These are phyloP conservation scores for Thermomyces lanuginosus DNA, from an alignment of 2,329 filamentous ascomycete species.

Conservation along the genomic window DNA sequence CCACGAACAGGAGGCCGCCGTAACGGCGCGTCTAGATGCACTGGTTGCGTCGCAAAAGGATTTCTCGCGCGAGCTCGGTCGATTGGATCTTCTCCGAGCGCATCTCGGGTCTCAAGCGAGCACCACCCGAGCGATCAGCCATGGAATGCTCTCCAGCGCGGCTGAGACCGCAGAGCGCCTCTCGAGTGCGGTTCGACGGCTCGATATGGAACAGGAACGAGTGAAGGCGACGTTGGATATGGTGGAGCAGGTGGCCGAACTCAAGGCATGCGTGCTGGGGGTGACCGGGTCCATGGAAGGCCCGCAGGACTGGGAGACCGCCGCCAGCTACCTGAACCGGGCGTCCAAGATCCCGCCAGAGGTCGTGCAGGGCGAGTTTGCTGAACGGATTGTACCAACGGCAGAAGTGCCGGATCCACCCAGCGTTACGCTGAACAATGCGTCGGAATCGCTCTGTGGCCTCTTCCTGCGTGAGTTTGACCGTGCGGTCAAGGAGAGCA, in stretches of 20 bases:
- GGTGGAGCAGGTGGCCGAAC: slow-evolving; percentile 89
- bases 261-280: slow-evolving; percentile 89
- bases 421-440: slow-evolving; percentile 67
- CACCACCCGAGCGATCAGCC: slow-evolving; percentile 65
- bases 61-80: slow-evolving; percentile 68
- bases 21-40: slow-evolving; percentile 58
- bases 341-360: slow-evolving; percentile 65
- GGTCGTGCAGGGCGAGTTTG: slow-evolving; percentile 72
- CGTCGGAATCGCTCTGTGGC: slow-evolving; percentile 75
- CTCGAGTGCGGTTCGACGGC: slow-evolving; percentile 66
- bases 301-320: slow-evolving; percentile 96
- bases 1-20: slow-evolving; percentile 55
- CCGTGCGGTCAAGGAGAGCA: slow-evolving; percentile 70
- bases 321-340: slow-evolving; percentile 72
- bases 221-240: slow-evolving; percentile 82
- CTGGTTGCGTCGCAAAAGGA: slow-evolving; percentile 73
- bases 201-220: slow-evolving; percentile 80
- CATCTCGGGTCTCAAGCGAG: slow-evolving; percentile 76
- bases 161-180: slow-evolving; percentile 73
- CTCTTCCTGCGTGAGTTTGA: slow-evolving; percentile 92
- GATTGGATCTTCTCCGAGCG: slow-evolving; percentile 76
- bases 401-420: slow-evolving; percentile 90
- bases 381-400: slow-evolving; percentile 81
- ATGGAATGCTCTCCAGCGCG: slow-evolving; percentile 77
- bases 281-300: slow-evolving; percentile 94